Conservation (phyloP, 306 rosid genomes). For the Alnus rubra region DNA sequence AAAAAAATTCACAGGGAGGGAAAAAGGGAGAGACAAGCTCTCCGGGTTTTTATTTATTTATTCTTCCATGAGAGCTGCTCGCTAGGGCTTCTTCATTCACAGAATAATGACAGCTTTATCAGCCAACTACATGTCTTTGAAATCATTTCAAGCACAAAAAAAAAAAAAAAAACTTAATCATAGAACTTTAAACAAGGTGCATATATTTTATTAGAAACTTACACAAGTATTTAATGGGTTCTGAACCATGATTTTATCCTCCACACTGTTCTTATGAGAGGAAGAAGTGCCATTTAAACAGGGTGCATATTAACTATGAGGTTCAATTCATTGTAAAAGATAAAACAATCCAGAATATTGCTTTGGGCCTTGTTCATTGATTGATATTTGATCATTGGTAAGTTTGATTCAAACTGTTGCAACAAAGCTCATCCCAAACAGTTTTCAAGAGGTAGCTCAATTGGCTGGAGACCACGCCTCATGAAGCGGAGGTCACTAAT, state of each 20-base stretch:
- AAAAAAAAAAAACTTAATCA: not conserved
- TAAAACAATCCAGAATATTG: not conserved
- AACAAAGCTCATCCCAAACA: not conserved
- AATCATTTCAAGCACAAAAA: not conserved
- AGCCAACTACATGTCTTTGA: not conserved
- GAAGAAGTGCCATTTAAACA: not conserved
- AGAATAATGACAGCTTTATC: not conserved
- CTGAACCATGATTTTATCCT: not conserved
- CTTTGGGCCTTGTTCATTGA: not conserved
- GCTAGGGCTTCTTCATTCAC: not conserved
- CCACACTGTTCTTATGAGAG: not conserved
- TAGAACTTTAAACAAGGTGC: not conserved
- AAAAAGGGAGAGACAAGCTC: too few relatives aligned
- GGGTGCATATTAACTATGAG: not conserved
- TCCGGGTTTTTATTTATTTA: too few relatives aligned
- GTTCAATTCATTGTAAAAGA: not conserved
- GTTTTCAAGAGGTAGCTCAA: too few relatives aligned
- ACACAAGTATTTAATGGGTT: not conserved
- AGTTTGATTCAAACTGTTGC: not conserved
- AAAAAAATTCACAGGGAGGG: too few relatives aligned
- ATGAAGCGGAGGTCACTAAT: too few relatives aligned
- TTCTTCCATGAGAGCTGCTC: not conserved
- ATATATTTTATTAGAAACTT: too few relatives aligned
- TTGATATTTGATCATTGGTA: not conserved
- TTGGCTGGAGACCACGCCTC: too few relatives aligned